phyloP scores from a whole-genome alignment of 768 basidiomycete genomes.

The Collybiopsis confluens region DNA sequence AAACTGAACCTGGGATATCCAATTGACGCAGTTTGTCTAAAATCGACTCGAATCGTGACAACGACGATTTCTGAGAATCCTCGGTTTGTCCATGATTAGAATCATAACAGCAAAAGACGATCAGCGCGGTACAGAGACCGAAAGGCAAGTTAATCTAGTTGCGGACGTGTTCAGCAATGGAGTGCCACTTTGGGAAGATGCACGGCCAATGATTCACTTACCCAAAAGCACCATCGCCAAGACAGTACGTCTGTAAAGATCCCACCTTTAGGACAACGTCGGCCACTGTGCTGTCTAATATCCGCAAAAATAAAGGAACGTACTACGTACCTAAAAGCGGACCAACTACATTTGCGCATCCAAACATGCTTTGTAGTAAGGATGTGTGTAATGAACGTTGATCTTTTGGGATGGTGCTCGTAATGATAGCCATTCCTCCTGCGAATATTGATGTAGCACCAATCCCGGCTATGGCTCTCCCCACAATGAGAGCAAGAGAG shows the following conservation, averaged over 20 bases:
- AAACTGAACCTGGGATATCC: constrained; percentile 12
- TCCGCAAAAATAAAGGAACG: neutral
- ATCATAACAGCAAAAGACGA: constrained; percentile 16
- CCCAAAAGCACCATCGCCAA: constrained; percentile 31
- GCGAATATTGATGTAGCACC: constrained; percentile 34
- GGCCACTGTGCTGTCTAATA: neutral
- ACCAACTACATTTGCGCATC: constrained; percentile 20
- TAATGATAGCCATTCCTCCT: constrained; percentile 20
- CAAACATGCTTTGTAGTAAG: constrained; percentile 27
- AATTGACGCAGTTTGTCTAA: constrained; percentile 8
- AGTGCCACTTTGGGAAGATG: too few species aligned
- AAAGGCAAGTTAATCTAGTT: constrained; percentile 24
- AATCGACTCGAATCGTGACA: too few species aligned
- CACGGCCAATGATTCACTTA: too few species aligned
- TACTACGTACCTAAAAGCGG: constrained; percentile 20
- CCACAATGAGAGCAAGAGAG: constrained; percentile 31
- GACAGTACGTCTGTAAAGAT: constrained; percentile 24
- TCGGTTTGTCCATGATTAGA: too few species aligned
- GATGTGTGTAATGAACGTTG: constrained; percentile 31
- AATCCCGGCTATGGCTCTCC: constrained; percentile 40
- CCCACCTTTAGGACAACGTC: constrained; percentile 14
- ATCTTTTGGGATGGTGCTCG: constrained; percentile 23
- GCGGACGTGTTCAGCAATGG: too few species aligned
- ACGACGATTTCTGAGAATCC: too few species aligned
- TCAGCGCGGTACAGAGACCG: constrained; percentile 10